A percentile compares a stretch with the other conserved stretches of the same genome.
These are phyloP conservation scores for Litsea cubeba DNA, from an alignment of 164 flowering plant species.

Conservation along the genomic window DNA sequence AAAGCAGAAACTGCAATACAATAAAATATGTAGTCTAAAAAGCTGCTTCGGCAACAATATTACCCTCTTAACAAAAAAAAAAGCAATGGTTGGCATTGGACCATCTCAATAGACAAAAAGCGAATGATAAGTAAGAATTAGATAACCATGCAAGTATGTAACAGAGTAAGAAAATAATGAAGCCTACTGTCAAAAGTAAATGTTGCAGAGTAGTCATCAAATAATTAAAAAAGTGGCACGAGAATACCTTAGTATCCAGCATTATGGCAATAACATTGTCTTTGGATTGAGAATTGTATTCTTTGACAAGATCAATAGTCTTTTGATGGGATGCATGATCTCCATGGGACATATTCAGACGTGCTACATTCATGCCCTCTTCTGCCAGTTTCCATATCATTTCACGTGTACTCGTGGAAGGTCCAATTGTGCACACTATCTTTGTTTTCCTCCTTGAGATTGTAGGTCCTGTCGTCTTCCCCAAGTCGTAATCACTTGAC, in stretches of 20 bases:
- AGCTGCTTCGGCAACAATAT: no score
- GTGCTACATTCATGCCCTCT: conserved; percentile 95
- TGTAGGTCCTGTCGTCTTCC: conserved; percentile 4
- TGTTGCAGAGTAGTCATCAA: background rate
- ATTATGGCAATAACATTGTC: conserved; percentile 87
- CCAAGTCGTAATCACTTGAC: conserved; percentile 16
- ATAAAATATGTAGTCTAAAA: no score
- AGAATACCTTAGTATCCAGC: conserved; percentile 92
- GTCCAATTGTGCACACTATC: conserved; percentile 96
- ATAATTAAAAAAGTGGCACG: background rate
- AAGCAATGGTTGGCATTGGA: no score
- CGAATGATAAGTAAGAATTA: no score
- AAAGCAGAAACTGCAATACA: no score
- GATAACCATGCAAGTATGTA: background rate
- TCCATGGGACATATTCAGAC: conserved; percentile 98
- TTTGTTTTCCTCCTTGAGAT: conserved; percentile 65
- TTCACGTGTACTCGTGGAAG: conserved; percentile 83
- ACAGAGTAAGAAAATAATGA: background rate
- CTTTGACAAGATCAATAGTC: conserved; percentile 84
- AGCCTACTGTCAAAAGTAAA: background rate
- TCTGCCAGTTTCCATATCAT: conserved; percentile 99
- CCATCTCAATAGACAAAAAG: no score
- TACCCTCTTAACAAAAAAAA: no score
- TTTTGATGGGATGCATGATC: conserved; percentile 97
- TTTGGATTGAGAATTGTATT: conserved; percentile 82